Evolutionary conservation across 352 stramenopile species (phyloP), one percentile per base, ranked within the genome.

Genomic region (Pythium oligandrum): DNA sequence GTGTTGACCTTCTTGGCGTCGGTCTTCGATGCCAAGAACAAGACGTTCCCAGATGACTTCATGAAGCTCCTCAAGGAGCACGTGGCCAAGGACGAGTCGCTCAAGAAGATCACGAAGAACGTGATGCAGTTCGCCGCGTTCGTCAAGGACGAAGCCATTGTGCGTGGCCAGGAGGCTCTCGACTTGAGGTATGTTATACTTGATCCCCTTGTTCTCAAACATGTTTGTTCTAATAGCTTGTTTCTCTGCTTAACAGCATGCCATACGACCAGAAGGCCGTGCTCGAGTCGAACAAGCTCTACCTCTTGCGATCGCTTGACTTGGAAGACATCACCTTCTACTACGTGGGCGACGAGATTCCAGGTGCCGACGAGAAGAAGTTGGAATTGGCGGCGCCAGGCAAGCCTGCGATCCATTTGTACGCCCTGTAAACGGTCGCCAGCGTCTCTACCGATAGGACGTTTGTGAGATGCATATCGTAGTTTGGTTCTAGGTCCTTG

Each of bases 71-170:
- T 96, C 11, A 96, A 96, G 81, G 69, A 71, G 26, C 56, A 80
- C 51, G 70, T 96, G 40, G 59, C 62, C 6, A 74, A 79, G 46
- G 69, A 93, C 60, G 79, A 90, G 50, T 81, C 88, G 36, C 56
- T 96, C 46, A 95, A 93, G 77, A 90, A 86, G 67, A 64, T 94
- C 10, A 95, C 81, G 10, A 98, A 98, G 81, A 91, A 96, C 58
- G 82, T 96, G 33, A 99, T 99, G 96, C 96, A 99, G 66, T 98
- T 98, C 60, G 95, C 87, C 56, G 88, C 90, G 31, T 99, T 98
- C 45, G 84, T 98, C 59, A 98, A 97, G 75, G 81, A 79, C 31
- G 94, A 98, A 64, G 90, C 86, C 31, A 72, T 89, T 48, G 78
- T 98, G 55, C 88, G 96, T 55, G 96, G 96, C 51, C 69, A 83